phyloP scores from a whole-genome alignment of 2,329 filamentous ascomycete genomes.

The Fusarium nurragi region DNA sequence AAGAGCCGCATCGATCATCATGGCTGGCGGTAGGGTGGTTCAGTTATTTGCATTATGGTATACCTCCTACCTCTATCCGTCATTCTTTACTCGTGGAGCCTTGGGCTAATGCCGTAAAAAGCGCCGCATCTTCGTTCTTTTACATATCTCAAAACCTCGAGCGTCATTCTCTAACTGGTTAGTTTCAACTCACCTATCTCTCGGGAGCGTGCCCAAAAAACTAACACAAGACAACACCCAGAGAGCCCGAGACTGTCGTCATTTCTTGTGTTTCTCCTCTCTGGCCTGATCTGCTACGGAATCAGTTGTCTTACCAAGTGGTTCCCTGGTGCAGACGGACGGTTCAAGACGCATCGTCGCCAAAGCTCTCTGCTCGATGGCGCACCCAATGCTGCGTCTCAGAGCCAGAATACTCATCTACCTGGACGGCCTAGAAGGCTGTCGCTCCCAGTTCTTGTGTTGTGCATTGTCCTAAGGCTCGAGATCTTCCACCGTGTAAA shows the following conservation, averaged over 20 bases:
- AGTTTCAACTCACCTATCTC: conserved; percentile 11
- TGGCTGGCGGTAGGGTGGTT: conserved; percentile 36
- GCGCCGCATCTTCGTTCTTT: conserved; percentile 58
- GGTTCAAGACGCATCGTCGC: conserved; percentile 51
- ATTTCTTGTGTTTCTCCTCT: conserved; percentile 58
- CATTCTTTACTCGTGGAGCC: no score
- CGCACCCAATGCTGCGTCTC: conserved; percentile 44
- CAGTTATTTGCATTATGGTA: conserved; percentile 43
- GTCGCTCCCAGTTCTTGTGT: conserved; percentile 56
- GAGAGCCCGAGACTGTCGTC: conserved; percentile 61
- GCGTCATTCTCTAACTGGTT: conserved; percentile 61
- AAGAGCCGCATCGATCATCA: conserved; percentile 20
- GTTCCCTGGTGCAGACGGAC: conserved; percentile 58
- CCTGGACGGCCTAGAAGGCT: conserved; percentile 59
- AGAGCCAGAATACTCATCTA: conserved; percentile 48
- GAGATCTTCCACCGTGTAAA: conserved; percentile 59
- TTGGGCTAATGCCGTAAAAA: conserved; percentile 36
- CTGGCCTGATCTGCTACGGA: conserved; percentile 54
- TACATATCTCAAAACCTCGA: conserved; percentile 59
- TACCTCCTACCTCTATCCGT: not conserved
- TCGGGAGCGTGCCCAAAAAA: not conserved
- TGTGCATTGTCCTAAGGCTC: conserved; percentile 58
- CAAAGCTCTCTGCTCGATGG: conserved; percentile 35
- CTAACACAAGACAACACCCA: conserved; percentile 37
- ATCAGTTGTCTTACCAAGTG: conserved; percentile 56